Evolutionary conservation across 495 filamentous ascomycete genomes (phyloP).

Genomic region (Hypomontagnella submonticulosa): DNA sequence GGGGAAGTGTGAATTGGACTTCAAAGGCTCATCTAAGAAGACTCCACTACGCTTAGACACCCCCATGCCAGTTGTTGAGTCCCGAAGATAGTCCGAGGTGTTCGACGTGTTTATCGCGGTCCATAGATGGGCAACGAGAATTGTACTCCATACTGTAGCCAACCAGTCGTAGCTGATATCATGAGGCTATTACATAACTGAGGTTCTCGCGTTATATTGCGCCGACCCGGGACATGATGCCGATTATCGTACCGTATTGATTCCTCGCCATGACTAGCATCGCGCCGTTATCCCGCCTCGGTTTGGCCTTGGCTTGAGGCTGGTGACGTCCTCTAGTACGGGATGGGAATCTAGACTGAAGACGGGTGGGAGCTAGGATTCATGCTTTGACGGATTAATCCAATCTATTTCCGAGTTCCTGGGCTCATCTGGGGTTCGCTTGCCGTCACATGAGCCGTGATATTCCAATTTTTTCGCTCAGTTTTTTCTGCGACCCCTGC

Average conservation of each 20-base stretch:
- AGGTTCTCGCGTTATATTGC: background rate
- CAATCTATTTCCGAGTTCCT: conserved; percentile 33
- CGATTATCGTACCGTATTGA: conserved; percentile 4
- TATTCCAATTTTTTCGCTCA: background rate
- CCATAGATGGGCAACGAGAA: too few species aligned
- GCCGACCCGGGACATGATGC: conserved; percentile 26
- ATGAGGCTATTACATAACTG: background rate
- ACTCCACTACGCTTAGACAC: too few species aligned
- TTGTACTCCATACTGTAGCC: too few species aligned
- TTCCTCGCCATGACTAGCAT: background rate
- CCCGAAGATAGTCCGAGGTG: too few species aligned
- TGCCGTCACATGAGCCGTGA: conserved; percentile 3
- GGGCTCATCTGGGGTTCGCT: conserved; percentile 11
- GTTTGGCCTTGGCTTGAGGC: conserved; percentile 9
- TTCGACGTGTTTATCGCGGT: too few species aligned
- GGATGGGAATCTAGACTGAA: background rate
- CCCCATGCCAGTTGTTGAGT: too few species aligned
- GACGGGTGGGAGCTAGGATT: background rate
- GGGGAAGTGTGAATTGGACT: background rate
- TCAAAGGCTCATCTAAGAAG: background rate
- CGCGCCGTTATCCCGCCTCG: conserved; percentile 30
- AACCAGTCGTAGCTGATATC: background rate
- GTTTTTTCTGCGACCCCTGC: background rate
- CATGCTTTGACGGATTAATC: conserved; percentile 11
- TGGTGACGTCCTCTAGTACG: conserved; percentile 4